Conservation (phyloP, 257 asterid species). For the Primulina huaijiensis region DNA sequence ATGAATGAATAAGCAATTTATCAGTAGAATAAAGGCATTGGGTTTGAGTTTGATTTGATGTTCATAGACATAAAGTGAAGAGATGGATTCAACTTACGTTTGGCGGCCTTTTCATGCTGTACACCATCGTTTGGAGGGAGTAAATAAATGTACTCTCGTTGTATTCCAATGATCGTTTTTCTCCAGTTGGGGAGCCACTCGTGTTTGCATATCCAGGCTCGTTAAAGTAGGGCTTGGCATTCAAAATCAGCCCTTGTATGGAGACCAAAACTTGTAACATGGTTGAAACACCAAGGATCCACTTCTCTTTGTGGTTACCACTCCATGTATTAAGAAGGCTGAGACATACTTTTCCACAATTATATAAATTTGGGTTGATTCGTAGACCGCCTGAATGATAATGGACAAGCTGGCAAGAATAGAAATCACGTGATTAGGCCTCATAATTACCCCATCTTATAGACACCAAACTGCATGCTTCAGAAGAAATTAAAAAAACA, state of each 20-base stretch:
- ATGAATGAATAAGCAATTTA: neutral
- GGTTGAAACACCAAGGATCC: conserved; percentile 77
- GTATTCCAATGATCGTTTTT: conserved; percentile 47
- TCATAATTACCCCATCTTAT: neutral
- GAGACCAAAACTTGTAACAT: conserved; percentile 92
- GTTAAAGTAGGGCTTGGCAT: conserved; percentile 81
- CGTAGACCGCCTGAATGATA: conserved; percentile 92
- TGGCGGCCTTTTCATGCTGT: conserved; percentile 80
- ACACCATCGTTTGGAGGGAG: conserved; percentile 77
- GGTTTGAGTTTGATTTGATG: neutral
- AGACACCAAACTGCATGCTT: conserved; percentile 3
- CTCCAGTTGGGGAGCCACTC: conserved; percentile 53
- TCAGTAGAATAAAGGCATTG: neutral
- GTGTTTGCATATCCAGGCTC: conserved; percentile 78
- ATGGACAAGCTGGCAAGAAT: conserved; percentile 60
- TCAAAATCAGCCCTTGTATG: conserved; percentile 88
- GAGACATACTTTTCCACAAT: conserved; percentile 85
- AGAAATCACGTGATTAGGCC: conserved; percentile 17
- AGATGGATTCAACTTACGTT: conserved; percentile 42
- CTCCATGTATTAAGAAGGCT: conserved; percentile 94
- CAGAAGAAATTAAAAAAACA: conserved; percentile 21
- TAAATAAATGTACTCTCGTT: conserved; percentile 62
- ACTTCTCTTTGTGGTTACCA: conserved; percentile 68
- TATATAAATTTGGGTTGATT: conserved; percentile 82
- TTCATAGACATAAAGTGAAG: neutral